Evolutionary conservation across 192 early-diverging fungal genomes (phyloP).

Genomic region (Linnemannia exigua): DNA sequence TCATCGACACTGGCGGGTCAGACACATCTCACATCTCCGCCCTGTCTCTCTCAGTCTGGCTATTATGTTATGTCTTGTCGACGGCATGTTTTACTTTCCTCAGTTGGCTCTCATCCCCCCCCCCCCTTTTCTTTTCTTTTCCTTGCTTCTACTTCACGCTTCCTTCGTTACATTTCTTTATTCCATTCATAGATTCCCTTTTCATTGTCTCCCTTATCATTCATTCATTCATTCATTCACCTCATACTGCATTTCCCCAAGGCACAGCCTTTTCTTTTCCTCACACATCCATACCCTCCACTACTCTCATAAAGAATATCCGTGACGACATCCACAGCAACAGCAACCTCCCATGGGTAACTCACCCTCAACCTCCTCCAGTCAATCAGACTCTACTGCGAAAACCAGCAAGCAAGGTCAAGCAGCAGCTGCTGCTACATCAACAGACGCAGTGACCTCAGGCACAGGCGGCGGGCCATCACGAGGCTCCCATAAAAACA

Average conservation of each 20-base stretch:
- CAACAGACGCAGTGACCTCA: slow-evolving; percentile 7
- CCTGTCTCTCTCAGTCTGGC: too few relatives aligned
- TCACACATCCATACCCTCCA: background rate
- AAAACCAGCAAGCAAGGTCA: slow-evolving; percentile 7
- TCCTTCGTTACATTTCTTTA: background rate
- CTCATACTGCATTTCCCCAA: background rate
- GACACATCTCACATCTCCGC: too few relatives aligned
- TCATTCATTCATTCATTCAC: background rate
- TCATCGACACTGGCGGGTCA: too few relatives aligned
- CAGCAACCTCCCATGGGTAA: slow-evolving; percentile 49
- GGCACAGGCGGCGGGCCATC: background rate
- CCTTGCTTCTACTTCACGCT: background rate
- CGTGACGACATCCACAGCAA: too few relatives aligned
- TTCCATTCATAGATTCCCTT: background rate
- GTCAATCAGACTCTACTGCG: slow-evolving; percentile 14
- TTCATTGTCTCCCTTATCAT: background rate
- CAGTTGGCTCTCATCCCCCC: too few relatives aligned
- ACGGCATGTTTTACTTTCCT: too few relatives aligned
- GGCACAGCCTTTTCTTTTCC: background rate
- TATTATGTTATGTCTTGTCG: too few relatives aligned
- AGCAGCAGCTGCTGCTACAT: slow-evolving; percentile 15
- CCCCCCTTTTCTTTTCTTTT: too few relatives aligned
- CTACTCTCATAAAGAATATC: too few relatives aligned
- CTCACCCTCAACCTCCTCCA: slow-evolving; percentile 24
- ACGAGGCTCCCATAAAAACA: slow-evolving; percentile 29